phyloP scores from a whole-genome alignment of 768 basidiomycete species.

The Boletus patriciae region DNA sequence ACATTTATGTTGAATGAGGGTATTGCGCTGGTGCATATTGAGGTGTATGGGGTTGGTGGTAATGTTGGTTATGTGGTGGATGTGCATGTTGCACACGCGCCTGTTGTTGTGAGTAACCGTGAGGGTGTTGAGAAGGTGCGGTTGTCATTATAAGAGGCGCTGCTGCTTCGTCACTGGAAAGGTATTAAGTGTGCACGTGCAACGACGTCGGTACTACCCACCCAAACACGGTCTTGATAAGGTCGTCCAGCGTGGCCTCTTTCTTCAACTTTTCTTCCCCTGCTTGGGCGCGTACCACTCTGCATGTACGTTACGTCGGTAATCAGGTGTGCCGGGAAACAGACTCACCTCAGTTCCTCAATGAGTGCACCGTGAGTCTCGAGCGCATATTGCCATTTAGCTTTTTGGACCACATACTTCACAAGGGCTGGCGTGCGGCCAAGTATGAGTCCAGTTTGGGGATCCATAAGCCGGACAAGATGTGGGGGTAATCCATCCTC shows the following conservation, averaged over 20 bases:
- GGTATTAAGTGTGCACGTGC: not conserved
- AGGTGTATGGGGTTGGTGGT: conserved; percentile 8
- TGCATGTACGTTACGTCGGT: conserved; percentile 1
- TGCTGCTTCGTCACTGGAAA: conserved; percentile 29
- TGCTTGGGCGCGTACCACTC: conserved; percentile 50
- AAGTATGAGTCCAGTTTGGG: conserved; percentile 59
- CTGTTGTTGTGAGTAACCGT: conserved; percentile 9
- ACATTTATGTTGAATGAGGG: conserved; percentile 15
- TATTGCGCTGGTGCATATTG: conserved; percentile 17
- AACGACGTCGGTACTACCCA: conserved; percentile 28
- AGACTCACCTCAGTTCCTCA: conserved; percentile 54
- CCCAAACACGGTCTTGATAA: conserved; percentile 54
- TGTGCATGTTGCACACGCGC: conserved; percentile 8
- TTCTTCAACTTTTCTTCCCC: conserved; percentile 57
- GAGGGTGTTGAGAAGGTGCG: conserved; percentile 3
- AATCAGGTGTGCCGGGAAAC: not conserved
- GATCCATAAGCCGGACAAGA: conserved; percentile 51
- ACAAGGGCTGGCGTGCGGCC: conserved; percentile 70
- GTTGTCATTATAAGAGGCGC: conserved; percentile 15
- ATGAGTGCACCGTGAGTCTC: conserved; percentile 66
- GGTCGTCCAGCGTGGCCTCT: conserved; percentile 57
- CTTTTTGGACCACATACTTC: conserved; percentile 68
- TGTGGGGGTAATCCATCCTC: conserved; percentile 56
- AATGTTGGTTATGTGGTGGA: conserved; percentile 9
- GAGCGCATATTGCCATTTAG: conserved; percentile 68